phyloP scores from a whole-genome alignment of 495 filamentous ascomycete species.

The Astrothelium subdiscretum region DNA sequence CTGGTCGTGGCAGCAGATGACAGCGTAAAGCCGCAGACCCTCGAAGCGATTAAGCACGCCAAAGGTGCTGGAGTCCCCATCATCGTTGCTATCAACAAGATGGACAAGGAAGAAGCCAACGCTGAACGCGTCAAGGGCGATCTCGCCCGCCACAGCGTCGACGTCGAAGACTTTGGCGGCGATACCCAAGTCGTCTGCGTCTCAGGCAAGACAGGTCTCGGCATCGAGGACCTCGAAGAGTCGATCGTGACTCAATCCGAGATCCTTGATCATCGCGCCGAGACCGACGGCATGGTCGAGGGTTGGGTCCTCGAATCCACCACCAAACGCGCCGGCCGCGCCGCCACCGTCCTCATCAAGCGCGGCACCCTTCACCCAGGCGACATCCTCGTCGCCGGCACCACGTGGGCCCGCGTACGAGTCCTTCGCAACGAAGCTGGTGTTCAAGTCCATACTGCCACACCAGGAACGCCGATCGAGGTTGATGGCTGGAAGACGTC shows the following conservation, averaged over 20 bases:
- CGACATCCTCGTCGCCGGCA: conserved; percentile 78
- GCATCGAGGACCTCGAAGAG: conserved; percentile 88
- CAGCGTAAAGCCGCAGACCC: conserved; percentile 91
- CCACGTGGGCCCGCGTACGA: conserved; percentile 72
- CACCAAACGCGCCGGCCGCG: conserved; percentile 68
- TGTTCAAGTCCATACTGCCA: conserved; percentile 54
- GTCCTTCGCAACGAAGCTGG: conserved; percentile 80
- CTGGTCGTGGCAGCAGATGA: conserved; percentile 96
- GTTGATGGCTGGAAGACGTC: conserved; percentile 91
- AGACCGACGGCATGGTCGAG: conserved; percentile 64
- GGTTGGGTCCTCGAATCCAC: conserved; percentile 93
- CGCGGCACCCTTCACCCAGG: conserved; percentile 74
- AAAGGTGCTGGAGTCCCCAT: conserved; percentile 84
- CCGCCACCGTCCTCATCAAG: conserved; percentile 80
- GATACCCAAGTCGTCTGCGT: conserved; percentile 86
- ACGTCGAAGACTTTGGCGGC: conserved; percentile 91
- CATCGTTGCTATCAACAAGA: conserved; percentile 96
- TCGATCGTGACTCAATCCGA: conserved; percentile 73
- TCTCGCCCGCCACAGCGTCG: conserved; percentile 69
- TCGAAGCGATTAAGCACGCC: conserved; percentile 94
- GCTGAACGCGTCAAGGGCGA: conserved; percentile 78
- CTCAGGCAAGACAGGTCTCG: conserved; percentile 85
- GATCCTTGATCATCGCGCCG: conserved; percentile 78
- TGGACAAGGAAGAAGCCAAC: conserved; percentile 75
- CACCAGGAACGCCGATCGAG: conserved; percentile 81